phyloP scores from a whole-genome alignment of 306 rosid species.

The Rosa chinensis region DNA sequence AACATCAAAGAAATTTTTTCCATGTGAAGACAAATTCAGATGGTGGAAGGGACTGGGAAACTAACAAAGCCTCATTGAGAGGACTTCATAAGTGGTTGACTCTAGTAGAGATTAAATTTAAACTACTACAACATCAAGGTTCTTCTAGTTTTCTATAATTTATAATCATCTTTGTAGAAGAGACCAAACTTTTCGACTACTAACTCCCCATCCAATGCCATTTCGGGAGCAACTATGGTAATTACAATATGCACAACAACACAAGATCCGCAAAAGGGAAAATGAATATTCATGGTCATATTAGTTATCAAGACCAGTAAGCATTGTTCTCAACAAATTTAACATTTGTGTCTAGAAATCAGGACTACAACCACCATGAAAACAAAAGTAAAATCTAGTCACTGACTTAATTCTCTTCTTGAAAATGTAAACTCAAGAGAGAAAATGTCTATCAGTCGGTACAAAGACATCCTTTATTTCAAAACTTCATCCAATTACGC shows the following conservation, averaged over 20 bases:
- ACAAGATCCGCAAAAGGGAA: background rate
- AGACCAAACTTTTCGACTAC: background rate
- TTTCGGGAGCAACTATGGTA: background rate
- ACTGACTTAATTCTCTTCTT: background rate
- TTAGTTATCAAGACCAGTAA: background rate
- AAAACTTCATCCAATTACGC: background rate
- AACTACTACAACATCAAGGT: background rate
- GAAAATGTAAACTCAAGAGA: background rate
- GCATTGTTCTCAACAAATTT: background rate
- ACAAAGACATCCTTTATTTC: background rate
- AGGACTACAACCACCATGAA: background rate
- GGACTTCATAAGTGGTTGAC: background rate
- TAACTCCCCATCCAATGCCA: background rate
- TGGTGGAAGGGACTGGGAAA: background rate
- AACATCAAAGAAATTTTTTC: background rate
- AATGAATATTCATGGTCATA: background rate
- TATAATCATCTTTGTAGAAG: background rate
- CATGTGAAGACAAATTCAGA: background rate
- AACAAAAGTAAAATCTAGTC: background rate
- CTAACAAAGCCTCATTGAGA: background rate
- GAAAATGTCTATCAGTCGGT: background rate
- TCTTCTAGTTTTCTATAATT: background rate
- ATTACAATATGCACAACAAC: background rate
- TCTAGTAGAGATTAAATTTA: background rate
- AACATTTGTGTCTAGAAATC: background rate